Evolutionary conservation across 139 green algal genomes (phyloP).

Genomic region (Micromonas pusilla): DNA sequence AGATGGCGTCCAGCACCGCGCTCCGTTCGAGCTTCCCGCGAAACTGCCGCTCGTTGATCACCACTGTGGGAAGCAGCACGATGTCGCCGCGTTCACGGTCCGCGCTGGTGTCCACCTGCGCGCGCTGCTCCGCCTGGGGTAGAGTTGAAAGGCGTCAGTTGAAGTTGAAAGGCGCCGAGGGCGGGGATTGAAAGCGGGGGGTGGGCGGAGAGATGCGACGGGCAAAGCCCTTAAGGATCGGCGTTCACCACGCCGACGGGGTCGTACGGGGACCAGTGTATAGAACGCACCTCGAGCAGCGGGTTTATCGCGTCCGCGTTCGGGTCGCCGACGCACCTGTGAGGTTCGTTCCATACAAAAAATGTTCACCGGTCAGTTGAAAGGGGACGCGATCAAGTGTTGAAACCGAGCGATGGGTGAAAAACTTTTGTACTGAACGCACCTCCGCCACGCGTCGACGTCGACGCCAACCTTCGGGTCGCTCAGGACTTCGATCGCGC

Average conservation of each 20-base stretch:
- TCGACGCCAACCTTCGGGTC: constrained; percentile 45
- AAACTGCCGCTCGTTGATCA: constrained; percentile 86
- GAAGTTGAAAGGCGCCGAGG: no score
- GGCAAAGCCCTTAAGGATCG: no score
- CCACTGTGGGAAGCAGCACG: constrained; percentile 78
- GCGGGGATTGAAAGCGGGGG: no score
- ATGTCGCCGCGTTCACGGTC: constrained; percentile 51
- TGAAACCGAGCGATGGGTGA: no score
- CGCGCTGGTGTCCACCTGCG: constrained; percentile 51
- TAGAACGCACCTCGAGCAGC: constrained; percentile 50
- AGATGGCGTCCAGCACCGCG: constrained; percentile 74
- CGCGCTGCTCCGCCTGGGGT: constrained; percentile 62
- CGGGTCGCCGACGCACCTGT: not conserved
- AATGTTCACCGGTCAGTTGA: no score
- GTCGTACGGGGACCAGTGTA: no score
- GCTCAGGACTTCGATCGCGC: constrained; percentile 56
- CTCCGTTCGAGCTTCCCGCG: constrained; percentile 44
- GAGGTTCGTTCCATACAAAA: not conserved
- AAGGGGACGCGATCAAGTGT: no score
- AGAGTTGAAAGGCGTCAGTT: no score
- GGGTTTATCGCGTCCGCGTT: constrained; percentile 42
- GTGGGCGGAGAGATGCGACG: no score
- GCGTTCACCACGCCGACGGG: no score
- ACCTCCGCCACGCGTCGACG: not conserved
- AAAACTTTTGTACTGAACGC: no score